A percentile compares a stretch with the other conserved stretches of the same genome.
These are phyloP conservation scores for Umbelopsis vinacea DNA, from an alignment of 192 early-diverging fungal species.

Conservation along the genomic window DNA sequence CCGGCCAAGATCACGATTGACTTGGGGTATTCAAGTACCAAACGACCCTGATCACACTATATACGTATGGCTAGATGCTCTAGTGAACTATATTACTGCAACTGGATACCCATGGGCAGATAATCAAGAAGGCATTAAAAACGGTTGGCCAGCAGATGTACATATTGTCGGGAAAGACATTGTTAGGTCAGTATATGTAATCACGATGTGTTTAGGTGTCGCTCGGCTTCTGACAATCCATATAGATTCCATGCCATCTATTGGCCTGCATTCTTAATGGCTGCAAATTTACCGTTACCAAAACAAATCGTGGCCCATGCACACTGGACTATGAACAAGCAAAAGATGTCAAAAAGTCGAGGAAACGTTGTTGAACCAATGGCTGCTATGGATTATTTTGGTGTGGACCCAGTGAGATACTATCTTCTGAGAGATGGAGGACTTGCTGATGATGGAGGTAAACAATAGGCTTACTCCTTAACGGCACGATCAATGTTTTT, in stretches of 20 bases:
- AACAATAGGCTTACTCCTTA: neutral
- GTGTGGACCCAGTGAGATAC: slow-evolving; percentile 88
- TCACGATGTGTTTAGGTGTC: neutral
- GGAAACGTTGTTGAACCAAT: slow-evolving; percentile 94
- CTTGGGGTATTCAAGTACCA: slow-evolving; percentile 94
- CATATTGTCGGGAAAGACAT: slow-evolving; percentile 98
- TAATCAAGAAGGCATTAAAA: slow-evolving; percentile 3
- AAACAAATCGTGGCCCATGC: slow-evolving; percentile 87
- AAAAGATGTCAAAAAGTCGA: slow-evolving; percentile 96
- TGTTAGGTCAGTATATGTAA: slow-evolving; percentile 55
- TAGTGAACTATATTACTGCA: slow-evolving; percentile 90
- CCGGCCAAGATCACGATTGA: slow-evolving; percentile 70
- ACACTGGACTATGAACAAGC: slow-evolving; percentile 88
- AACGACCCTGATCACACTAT: slow-evolving; percentile 86
- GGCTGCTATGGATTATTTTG: slow-evolving; percentile 67
- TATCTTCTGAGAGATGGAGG: slow-evolving; percentile 93
- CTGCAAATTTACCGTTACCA: slow-evolving; percentile 78
- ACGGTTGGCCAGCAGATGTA: slow-evolving; percentile 69
- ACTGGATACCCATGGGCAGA: slow-evolving; percentile 80
- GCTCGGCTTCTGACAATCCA: neutral
- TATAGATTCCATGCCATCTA: slow-evolving; percentile 92
- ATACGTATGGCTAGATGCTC: slow-evolving; percentile 98
- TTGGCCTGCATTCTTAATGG: slow-evolving; percentile 97
- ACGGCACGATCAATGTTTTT: slow-evolving; percentile 3
- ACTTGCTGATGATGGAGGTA: slow-evolving; percentile 80